Evolutionary conservation across 352 stramenopile species (phyloP).

Genomic region (Pythium angustatum): DNA sequence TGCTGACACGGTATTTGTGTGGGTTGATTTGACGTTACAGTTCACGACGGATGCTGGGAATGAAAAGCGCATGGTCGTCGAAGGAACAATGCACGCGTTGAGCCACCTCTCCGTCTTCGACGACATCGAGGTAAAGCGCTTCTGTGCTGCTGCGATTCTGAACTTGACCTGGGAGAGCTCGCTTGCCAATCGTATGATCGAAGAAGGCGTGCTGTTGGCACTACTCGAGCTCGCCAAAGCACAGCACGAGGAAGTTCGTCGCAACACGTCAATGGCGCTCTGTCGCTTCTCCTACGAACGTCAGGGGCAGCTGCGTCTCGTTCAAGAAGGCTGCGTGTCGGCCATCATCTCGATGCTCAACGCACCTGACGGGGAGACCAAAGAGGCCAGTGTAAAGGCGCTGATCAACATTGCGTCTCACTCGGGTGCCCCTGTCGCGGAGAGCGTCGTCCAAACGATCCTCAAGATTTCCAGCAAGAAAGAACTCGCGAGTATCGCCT

Average conservation of each 20-base stretch:
- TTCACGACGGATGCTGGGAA: slow-evolving; percentile 68
- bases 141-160: slow-evolving; percentile 77
- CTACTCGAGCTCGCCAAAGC: slow-evolving; percentile 79
- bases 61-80: slow-evolving; percentile 72
- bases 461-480: slow-evolving; percentile 76
- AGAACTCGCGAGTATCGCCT: slow-evolving; percentile 51
- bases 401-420: slow-evolving; percentile 85
- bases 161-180: slow-evolving; percentile 66
- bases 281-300: slow-evolving; percentile 85
- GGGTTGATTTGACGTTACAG: slow-evolving; percentile 29
- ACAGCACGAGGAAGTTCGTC: slow-evolving; percentile 76
- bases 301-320: slow-evolving; percentile 61
- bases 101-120: slow-evolving; percentile 78
- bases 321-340: slow-evolving; percentile 82
- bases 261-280: slow-evolving; percentile 81
- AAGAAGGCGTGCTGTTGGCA: slow-evolving; percentile 71
- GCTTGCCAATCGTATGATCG: slow-evolving; percentile 57
- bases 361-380: slow-evolving; percentile 72
- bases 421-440: slow-evolving; percentile 55
- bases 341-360: slow-evolving; percentile 87
- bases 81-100: slow-evolving; percentile 75
- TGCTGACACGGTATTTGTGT: background rate
- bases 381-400: slow-evolving; percentile 82
- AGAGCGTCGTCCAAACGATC: slow-evolving; percentile 79
- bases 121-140: slow-evolving; percentile 80